phyloP scores from a whole-genome alignment of 177 flowering plant genomes.

The Vitis hybrid region DNA sequence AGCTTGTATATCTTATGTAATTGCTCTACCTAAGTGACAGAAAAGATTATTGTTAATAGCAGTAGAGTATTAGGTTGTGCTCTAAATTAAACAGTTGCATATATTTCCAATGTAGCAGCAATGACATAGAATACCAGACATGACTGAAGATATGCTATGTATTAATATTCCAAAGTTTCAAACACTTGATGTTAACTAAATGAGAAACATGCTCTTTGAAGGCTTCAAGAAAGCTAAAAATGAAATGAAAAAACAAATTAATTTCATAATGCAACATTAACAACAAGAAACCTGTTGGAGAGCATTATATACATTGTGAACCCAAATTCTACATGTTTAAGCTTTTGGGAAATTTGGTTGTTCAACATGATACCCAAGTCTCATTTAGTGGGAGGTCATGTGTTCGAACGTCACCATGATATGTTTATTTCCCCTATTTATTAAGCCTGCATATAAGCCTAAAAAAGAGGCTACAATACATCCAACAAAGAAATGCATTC shows the following conservation, averaged over 20 bases:
- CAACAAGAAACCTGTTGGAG: neutral
- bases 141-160: neutral
- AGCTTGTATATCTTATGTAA: constrained; percentile 52
- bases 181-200: neutral
- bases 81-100: neutral
- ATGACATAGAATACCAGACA: neutral
- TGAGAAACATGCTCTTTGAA: neutral
- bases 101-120: neutral
- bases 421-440: too few species aligned
- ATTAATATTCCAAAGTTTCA: neutral
- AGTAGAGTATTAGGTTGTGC: neutral
- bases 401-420: too few species aligned
- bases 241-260: neutral
- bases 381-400: too few species aligned
- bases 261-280: neutral
- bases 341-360: too few species aligned
- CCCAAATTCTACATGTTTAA: too few species aligned
- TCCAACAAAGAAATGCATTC: too few species aligned
- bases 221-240: neutral
- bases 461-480: too few species aligned
- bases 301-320: too few species aligned
- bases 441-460: too few species aligned
- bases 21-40: constrained; percentile 44
- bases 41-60: neutral
- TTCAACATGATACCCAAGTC: too few species aligned